Evolutionary conservation across 208 protist genomes (phyloP).

Genomic region (Trypanosoma boissoni): DNA sequence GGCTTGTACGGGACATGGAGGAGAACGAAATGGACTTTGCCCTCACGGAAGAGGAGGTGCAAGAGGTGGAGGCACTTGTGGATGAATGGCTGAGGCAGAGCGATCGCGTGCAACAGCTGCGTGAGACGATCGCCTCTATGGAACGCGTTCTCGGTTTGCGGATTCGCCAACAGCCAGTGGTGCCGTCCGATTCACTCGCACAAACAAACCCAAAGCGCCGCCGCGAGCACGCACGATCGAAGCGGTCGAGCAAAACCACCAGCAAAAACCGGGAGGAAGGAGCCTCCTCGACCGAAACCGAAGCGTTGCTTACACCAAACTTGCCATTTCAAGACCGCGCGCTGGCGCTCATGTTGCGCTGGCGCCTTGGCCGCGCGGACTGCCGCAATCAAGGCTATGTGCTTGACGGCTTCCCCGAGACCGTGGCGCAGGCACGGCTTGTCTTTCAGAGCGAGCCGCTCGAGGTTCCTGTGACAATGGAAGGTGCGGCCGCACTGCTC

Average conservation of each 20-base stretch:
- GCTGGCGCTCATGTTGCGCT: slow-evolving; percentile 86
- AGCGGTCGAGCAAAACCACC: slow-evolving; percentile 16
- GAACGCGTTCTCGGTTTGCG: slow-evolving; percentile 77
- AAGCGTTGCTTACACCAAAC: slow-evolving; percentile 44
- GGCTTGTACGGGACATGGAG: slow-evolving; percentile 22
- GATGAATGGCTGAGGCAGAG: slow-evolving; percentile 57
- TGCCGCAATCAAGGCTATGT: slow-evolving; percentile 93
- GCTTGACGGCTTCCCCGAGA: slow-evolving; percentile 89
- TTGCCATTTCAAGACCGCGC: slow-evolving; percentile 78
- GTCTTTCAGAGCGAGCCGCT: slow-evolving; percentile 65
- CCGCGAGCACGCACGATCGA: slow-evolving; percentile 29
- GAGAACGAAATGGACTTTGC: slow-evolving; percentile 29
- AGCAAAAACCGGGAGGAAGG: slow-evolving; percentile 42
- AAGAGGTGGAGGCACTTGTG: slow-evolving; percentile 54
- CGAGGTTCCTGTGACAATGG: slow-evolving; percentile 60
- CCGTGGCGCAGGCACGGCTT: slow-evolving; percentile 76
- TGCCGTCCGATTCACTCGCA: slow-evolving; percentile 25
- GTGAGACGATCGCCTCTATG: slow-evolving; percentile 64
- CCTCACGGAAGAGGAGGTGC: slow-evolving; percentile 56
- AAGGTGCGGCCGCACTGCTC: slow-evolving; percentile 48
- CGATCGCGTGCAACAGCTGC: slow-evolving; percentile 38
- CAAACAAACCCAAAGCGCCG: slow-evolving; percentile 56
- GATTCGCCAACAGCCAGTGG: slow-evolving; percentile 12
- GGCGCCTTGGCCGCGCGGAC: slow-evolving; percentile 75
- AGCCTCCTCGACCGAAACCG: slow-evolving; percentile 57